Conservation (phyloP, 208 protist species). For the Spongospora subterranea region DNA sequence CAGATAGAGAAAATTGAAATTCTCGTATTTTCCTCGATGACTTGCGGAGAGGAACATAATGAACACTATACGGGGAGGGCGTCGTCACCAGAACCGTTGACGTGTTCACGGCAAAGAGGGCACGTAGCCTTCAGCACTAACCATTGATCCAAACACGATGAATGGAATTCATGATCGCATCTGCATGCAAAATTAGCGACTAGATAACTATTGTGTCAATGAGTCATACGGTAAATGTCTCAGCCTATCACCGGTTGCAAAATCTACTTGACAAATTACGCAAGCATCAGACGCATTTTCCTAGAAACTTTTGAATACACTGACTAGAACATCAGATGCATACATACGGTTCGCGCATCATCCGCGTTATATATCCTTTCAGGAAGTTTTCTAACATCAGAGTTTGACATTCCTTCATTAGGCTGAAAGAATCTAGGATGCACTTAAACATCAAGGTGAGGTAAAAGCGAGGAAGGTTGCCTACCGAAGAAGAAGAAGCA, state of each 20-base stretch:
- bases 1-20: too few species aligned
- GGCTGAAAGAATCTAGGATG: constrained; percentile 38
- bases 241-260: constrained; percentile 15
- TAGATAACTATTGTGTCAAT: not conserved
- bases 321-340: not conserved
- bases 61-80: too few species aligned
- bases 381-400: constrained; percentile 19
- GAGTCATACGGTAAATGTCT: constrained; percentile 40
- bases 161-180: constrained; percentile 52
- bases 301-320: not conserved
- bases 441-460: not conserved
- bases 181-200: not conserved
- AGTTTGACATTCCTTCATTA: constrained; percentile 22
- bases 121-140: constrained; percentile 36
- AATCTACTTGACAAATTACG: constrained; percentile 33
- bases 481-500: constrained; percentile 38
- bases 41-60: too few species aligned
- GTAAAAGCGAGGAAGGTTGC: not conserved
- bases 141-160: constrained; percentile 43
- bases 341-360: not conserved
- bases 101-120: constrained; percentile 21
- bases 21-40: too few species aligned
- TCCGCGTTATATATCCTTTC: not conserved
- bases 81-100: not conserved
- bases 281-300: not conserved